Conservation (phyloP, 805 yeast genomes). For the Pichia sporocuriosa region DNA sequence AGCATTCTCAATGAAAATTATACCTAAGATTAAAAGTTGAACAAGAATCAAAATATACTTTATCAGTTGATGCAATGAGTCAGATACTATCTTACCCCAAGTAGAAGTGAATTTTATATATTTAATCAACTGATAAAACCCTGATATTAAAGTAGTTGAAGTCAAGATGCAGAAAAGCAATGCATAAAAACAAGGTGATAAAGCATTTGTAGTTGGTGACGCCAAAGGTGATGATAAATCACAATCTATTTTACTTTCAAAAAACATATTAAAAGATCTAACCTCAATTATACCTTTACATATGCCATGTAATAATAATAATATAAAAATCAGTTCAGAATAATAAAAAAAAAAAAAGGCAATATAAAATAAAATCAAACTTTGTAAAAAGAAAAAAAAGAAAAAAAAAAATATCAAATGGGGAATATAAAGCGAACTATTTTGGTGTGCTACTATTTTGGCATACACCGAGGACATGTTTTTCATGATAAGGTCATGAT, state of each 20-base stretch:
- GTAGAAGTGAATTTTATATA: slow-evolving; percentile 9
- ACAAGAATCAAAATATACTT: slow-evolving; percentile 13
- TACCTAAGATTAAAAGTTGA: slow-evolving; percentile 6
- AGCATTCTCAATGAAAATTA: slow-evolving; percentile 9
- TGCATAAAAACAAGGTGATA: slow-evolving; percentile 29
- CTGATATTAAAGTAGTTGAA: slow-evolving; percentile 12
- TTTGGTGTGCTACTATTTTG: too few relatives aligned
- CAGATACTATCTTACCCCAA: slow-evolving; percentile 9
- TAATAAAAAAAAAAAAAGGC: too few relatives aligned
- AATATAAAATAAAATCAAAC: too few relatives aligned
- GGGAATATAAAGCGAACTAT: too few relatives aligned
- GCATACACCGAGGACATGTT: too few relatives aligned
- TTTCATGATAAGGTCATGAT: too few relatives aligned
- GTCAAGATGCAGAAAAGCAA: slow-evolving; percentile 14
- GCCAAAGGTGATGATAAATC: slow-evolving; percentile 19
- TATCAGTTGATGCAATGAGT: slow-evolving; percentile 9
- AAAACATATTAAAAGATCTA: not conserved
- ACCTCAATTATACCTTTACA: too few relatives aligned
- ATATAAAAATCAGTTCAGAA: too few relatives aligned
- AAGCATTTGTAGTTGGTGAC: slow-evolving; percentile 19
- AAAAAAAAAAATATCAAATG: too few relatives aligned
- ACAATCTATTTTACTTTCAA: not conserved
- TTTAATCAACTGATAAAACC: slow-evolving; percentile 18
- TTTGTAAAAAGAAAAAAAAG: too few relatives aligned
- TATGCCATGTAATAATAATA: too few relatives aligned